These are phyloP conservation scores for Endocalyx cinctus DNA, from an alignment of 2,329 filamentous ascomycete genomes.

Conservation along the genomic window DNA sequence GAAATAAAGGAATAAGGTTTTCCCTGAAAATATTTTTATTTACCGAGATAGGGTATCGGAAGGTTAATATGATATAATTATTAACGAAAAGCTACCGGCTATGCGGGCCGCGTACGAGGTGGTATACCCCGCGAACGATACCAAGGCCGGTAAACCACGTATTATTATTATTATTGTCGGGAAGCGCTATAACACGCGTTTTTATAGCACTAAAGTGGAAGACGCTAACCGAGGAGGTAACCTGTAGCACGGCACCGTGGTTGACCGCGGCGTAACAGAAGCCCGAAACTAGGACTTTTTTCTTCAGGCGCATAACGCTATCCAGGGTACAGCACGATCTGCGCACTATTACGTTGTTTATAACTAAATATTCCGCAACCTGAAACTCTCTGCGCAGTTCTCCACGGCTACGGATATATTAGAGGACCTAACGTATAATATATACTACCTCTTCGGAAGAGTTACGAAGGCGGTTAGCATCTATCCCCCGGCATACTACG, in stretches of 20 bases:
- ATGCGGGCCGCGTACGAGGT: constrained; percentile 52
- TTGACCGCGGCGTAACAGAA: constrained; percentile 67
- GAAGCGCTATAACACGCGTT: constrained; percentile 72
- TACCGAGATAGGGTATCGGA: constrained; percentile 79
- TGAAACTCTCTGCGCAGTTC: constrained; percentile 9
- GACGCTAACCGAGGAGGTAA: constrained; percentile 52
- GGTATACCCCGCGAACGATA: constrained; percentile 45
- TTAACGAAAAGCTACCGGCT: constrained; percentile 52
- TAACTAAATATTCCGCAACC: constrained; percentile 48
- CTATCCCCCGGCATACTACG: constrained; percentile 71
- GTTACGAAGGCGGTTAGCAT: constrained; percentile 67
- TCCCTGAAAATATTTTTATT: constrained; percentile 64
- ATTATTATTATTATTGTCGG: constrained; percentile 67
- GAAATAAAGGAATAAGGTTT: constrained; percentile 40
- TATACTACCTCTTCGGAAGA: constrained; percentile 67
- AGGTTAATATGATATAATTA: constrained; percentile 59
- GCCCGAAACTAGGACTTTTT: constrained; percentile 67
- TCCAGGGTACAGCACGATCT: constrained; percentile 69
- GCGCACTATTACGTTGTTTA: constrained; percentile 64
- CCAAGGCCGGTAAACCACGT: constrained; percentile 46
- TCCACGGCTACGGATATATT: constrained; percentile 51
- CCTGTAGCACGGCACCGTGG: constrained; percentile 60
- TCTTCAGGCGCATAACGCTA: constrained; percentile 63
- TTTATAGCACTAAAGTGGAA: constrained; percentile 57
- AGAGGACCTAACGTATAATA: constrained; percentile 58